A percentile compares a stretch with the other conserved stretches of the same genome.
These are phyloP conservation scores for Wickerhamomyces chambardii DNA, from an alignment of 805 yeast species.

Conservation along the genomic window DNA sequence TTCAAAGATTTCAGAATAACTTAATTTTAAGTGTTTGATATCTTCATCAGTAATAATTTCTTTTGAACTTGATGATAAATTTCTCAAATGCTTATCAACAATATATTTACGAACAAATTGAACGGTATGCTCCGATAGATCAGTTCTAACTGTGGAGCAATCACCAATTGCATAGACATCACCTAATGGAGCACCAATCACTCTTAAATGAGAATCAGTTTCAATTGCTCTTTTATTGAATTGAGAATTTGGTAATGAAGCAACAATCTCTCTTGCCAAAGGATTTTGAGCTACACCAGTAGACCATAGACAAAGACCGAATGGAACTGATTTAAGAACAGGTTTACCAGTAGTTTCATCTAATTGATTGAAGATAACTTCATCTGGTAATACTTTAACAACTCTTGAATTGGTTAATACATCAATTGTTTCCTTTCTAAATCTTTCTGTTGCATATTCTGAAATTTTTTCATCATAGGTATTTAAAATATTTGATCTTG, in stretches of 20 bases:
- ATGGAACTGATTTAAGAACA: conserved; percentile 41
- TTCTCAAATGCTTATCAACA: conserved; percentile 29
- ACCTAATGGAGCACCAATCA: conserved; percentile 58
- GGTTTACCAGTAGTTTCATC: conserved; percentile 31
- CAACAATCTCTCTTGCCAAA: conserved; percentile 45
- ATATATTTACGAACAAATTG: conserved; percentile 38
- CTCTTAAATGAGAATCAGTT: conserved; percentile 65
- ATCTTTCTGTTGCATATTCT: conserved; percentile 55
- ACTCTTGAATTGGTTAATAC: conserved; percentile 59
- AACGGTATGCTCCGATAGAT: conserved; percentile 45
- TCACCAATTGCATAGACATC: conserved; percentile 70
- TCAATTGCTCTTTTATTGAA: conserved; percentile 64
- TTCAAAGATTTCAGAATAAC: conserved; percentile 37
- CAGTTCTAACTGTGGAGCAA: conserved; percentile 58
- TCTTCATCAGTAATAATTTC: conserved; percentile 40
- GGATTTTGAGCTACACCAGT: conserved; percentile 68
- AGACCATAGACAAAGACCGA: conserved; percentile 67
- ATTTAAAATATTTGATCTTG: conserved; percentile 57
- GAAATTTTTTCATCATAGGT: conserved; percentile 60
- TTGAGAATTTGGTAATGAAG: conserved; percentile 37
- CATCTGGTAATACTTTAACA: conserved; percentile 42
- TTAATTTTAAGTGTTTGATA: conserved; percentile 36
- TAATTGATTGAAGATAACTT: conserved; percentile 49
- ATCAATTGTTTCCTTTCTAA: conserved; percentile 53
- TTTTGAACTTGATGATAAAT: conserved; percentile 22